phyloP scores from a whole-genome alignment of 805 yeast species.

The Millerozyma miso region DNA sequence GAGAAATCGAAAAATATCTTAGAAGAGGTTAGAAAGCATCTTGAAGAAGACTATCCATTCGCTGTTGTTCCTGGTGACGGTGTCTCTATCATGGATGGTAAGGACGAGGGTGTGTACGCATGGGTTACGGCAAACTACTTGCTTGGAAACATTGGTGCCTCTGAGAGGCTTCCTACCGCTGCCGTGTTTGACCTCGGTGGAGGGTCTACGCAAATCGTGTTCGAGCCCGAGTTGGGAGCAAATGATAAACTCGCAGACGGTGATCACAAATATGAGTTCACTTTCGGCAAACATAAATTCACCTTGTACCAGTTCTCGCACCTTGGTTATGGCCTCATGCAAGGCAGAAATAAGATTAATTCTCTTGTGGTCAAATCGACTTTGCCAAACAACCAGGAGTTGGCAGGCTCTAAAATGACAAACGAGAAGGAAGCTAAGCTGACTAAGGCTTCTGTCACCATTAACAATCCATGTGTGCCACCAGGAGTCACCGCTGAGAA shows the following conservation, averaged over 20 bases:
- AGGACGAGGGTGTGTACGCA: conserved; percentile 96
- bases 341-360: conserved; percentile 84
- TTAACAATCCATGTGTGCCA: conserved; percentile 84
- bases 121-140: conserved; percentile 97
- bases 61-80: conserved; percentile 87
- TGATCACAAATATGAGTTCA: conserved; percentile 77
- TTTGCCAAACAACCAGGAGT: conserved; percentile 24
- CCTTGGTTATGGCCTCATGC: conserved; percentile 92
- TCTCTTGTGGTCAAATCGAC: conserved; percentile 53
- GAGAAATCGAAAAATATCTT: conserved; percentile 69
- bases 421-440: conserved; percentile 30
- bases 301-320: conserved; percentile 90
- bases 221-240: conserved; percentile 76
- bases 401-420: conserved; percentile 19
- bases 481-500: conserved; percentile 62
- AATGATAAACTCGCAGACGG: conserved; percentile 76
- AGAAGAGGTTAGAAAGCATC: conserved; percentile 67
- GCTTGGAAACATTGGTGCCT: conserved; percentile 87
- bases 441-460: conserved; percentile 38
- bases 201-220: conserved; percentile 97
- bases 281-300: conserved; percentile 79
- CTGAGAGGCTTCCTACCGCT: conserved; percentile 76
- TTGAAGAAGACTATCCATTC: conserved; percentile 83
- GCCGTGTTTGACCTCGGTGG: conserved; percentile 98
- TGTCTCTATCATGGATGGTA: conserved; percentile 90